Evolutionary conservation across 2,329 filamentous ascomycete genomes (phyloP).

Genomic region (Camillea tinctor): DNA sequence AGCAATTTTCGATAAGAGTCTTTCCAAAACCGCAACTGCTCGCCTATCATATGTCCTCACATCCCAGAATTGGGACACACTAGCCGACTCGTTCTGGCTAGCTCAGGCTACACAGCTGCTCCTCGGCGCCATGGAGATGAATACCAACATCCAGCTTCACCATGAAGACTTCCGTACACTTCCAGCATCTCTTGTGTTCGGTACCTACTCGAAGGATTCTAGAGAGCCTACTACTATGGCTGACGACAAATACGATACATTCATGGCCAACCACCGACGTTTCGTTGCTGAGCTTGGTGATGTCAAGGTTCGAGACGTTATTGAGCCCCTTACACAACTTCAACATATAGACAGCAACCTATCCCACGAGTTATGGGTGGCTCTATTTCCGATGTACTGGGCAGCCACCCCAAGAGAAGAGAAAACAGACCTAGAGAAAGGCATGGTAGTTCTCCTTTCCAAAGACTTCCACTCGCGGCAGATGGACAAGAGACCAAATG

Average conservation of each 20-base stretch:
- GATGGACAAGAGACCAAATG: conserved; percentile 92
- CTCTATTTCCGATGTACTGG: conserved; percentile 92
- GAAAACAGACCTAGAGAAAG: conserved; percentile 83
- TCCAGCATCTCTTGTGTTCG: conserved; percentile 70
- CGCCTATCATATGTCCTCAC: conserved; percentile 86
- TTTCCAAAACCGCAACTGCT: conserved; percentile 88
- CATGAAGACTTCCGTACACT: conserved; percentile 79
- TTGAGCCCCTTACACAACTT: conserved; percentile 87
- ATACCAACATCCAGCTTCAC: conserved; percentile 74
- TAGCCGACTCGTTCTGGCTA: conserved; percentile 95
- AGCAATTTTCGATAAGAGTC: conserved; percentile 89
- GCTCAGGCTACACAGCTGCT: conserved; percentile 92
- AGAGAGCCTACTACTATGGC: conserved; percentile 66
- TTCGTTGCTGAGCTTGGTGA: conserved; percentile 83
- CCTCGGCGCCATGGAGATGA: conserved; percentile 86
- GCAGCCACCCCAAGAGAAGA: conserved; percentile 84
- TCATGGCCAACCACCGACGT: conserved; percentile 76
- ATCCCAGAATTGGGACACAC: conserved; percentile 94
- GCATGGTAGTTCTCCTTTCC: conserved; percentile 84
- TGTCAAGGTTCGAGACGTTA: conserved; percentile 80
- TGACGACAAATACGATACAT: conserved; percentile 77
- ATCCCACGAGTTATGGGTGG: conserved; percentile 86
- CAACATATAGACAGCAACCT: conserved; percentile 84
- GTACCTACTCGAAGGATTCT: conserved; percentile 68
- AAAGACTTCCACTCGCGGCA: conserved; percentile 96